Conservation (phyloP, 2,329 filamentous ascomycete genomes). For the Aureobasidium zeae region DNA sequence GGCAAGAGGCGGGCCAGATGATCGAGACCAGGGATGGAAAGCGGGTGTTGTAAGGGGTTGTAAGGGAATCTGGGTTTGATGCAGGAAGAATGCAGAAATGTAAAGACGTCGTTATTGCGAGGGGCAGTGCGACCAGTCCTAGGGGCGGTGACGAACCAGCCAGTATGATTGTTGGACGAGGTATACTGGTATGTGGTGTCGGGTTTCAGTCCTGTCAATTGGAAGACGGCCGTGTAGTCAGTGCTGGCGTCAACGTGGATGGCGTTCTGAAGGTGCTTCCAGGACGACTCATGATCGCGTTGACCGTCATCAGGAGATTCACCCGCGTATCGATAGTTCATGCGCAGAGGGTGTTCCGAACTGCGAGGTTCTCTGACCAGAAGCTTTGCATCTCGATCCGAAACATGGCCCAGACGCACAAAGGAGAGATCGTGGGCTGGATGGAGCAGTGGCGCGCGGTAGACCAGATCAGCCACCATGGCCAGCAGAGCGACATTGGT, state of each 20-base stretch:
- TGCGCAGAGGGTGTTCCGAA: slow-evolving; percentile 61
- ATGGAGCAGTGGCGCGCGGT: slow-evolving; percentile 60
- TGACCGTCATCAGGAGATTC: slow-evolving; percentile 40
- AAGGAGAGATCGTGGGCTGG: slow-evolving; percentile 71
- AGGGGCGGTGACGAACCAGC: slow-evolving; percentile 71
- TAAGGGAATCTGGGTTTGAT: slow-evolving; percentile 90
- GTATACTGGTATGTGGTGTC: slow-evolving; percentile 74
- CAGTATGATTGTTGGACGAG: slow-evolving; percentile 77
- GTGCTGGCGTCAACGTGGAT: slow-evolving; percentile 61
- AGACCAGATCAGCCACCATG: slow-evolving; percentile 68
- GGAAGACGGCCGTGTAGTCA: slow-evolving; percentile 70
- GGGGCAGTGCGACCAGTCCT: slow-evolving; percentile 52
- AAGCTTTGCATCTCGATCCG: slow-evolving; percentile 66
- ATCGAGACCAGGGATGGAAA: slow-evolving; percentile 71
- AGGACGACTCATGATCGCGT: slow-evolving; percentile 48
- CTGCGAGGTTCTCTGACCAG: slow-evolving; percentile 77
- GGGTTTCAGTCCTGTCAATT: slow-evolving; percentile 56
- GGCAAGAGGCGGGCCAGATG: slow-evolving; percentile 66
- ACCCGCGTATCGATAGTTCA: slow-evolving; percentile 48
- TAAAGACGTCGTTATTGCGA: slow-evolving; percentile 54
- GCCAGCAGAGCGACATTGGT: slow-evolving; percentile 58
- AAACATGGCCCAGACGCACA: slow-evolving; percentile 78
- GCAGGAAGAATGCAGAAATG: slow-evolving; percentile 86
- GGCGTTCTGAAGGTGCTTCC: slow-evolving; percentile 59
- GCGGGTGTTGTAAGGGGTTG: slow-evolving; percentile 68